Evolutionary conservation across 768 basidiomycete species (phyloP).

Genomic region (Serendipita sp.): DNA sequence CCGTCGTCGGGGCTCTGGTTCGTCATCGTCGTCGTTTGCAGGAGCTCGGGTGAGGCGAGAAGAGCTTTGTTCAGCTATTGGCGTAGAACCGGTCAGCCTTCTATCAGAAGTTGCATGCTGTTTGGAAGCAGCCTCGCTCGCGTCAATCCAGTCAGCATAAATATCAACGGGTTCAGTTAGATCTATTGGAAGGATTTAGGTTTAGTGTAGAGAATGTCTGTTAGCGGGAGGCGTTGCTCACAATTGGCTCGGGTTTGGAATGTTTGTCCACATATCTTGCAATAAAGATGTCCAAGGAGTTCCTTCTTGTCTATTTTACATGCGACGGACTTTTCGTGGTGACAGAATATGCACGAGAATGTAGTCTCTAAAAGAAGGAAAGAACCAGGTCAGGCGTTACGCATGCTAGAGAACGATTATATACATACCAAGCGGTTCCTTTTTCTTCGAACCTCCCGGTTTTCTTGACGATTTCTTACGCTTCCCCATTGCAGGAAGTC

Average conservation of each 20-base stretch:
- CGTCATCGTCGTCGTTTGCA: not conserved
- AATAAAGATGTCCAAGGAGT: constrained; percentile 61
- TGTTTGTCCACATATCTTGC: constrained; percentile 73
- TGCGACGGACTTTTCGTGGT: constrained; percentile 79
- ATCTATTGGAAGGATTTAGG: constrained; percentile 28
- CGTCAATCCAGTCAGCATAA: constrained; percentile 70
- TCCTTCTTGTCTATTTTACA: constrained; percentile 78
- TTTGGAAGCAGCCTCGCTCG: not conserved
- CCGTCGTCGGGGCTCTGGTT: not conserved
- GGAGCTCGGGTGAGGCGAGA: not conserved
- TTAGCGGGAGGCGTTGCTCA: constrained; percentile 25
- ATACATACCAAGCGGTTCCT: constrained; percentile 54
- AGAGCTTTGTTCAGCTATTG: not conserved
- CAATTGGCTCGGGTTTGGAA: constrained; percentile 81
- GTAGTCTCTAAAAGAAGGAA: constrained; percentile 42
- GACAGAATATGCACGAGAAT: constrained; percentile 78
- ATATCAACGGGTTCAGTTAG: constrained; percentile 79
- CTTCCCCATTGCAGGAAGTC: constrained; percentile 52
- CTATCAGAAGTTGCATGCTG: not conserved
- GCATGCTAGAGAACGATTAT: not conserved
- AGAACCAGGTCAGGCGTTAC: not conserved
- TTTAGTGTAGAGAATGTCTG: too few species aligned
- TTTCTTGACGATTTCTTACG: constrained; percentile 82
- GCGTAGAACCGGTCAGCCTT: not conserved
- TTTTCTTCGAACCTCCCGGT: constrained; percentile 47